Conservation (phyloP, 805 yeast genomes). For the Zygotorulaspora chibaensis region DNA sequence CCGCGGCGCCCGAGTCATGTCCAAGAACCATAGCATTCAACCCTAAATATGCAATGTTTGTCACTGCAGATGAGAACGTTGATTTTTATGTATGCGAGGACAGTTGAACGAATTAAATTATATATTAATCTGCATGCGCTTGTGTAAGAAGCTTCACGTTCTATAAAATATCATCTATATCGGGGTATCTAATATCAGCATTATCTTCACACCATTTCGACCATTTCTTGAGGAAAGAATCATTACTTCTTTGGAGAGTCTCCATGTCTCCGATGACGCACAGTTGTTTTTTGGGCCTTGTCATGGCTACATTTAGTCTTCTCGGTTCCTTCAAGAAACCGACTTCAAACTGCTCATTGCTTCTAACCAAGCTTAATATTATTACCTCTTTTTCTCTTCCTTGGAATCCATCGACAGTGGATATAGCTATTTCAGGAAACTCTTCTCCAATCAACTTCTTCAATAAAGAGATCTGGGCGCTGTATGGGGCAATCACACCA, state of each 20-base stretch:
- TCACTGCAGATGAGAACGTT: constrained; percentile 37
- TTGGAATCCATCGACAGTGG: constrained; percentile 95
- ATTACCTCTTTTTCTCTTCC: constrained; percentile 93
- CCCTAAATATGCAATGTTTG: constrained; percentile 40
- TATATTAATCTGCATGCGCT: not conserved
- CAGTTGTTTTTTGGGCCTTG: constrained; percentile 80
- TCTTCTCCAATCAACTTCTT: constrained; percentile 42
- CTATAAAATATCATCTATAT: constrained; percentile 38
- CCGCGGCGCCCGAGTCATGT: constrained; percentile 34
- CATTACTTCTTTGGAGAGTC: constrained; percentile 43
- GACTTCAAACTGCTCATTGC: constrained; percentile 63
- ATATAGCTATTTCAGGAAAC: constrained; percentile 57
- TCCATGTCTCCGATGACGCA: constrained; percentile 87
- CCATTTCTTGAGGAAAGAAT: constrained; percentile 59
- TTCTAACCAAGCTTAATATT: constrained; percentile 73
- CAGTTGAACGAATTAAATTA: not conserved
- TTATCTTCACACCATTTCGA: constrained; percentile 62
- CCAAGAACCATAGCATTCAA: constrained; percentile 41
- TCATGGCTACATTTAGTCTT: constrained; percentile 88
- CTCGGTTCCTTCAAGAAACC: constrained; percentile 80
- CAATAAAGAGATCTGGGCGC: constrained; percentile 72
- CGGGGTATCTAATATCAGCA: constrained; percentile 67
- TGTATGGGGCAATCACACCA: constrained; percentile 88
- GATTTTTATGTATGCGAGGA: constrained; percentile 34
- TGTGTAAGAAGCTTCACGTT: constrained; percentile 3